Percentiles rank a stretch among this genome's conserved stretches.
phyloP scores from a whole-genome alignment of 1,284 basidiomycete genomes.

The Stygiomarasmius scandens region DNA sequence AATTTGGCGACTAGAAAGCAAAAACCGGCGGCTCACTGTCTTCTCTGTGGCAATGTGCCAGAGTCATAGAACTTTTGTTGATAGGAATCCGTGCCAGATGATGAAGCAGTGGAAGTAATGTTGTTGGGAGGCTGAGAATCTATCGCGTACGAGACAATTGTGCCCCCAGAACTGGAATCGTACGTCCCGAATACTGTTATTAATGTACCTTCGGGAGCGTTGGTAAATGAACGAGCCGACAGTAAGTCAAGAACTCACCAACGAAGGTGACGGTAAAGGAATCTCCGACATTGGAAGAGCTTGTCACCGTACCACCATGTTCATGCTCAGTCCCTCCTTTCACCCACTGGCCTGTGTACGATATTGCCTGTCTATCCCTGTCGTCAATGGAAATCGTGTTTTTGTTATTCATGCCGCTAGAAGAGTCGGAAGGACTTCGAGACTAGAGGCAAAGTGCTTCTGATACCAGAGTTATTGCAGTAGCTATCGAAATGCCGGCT shows the following conservation, averaged over 20 bases:
- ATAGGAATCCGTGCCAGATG: constrained; percentile 25
- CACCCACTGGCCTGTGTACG: constrained; percentile 33
- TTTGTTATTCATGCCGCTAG: too few relatives aligned
- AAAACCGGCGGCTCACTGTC: constrained; percentile 28
- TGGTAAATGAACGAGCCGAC: neutral
- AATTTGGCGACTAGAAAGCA: neutral
- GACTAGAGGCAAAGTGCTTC: too few relatives aligned
- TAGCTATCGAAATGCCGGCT: too few relatives aligned
- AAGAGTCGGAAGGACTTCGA: too few relatives aligned
- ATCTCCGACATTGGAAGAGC: constrained; percentile 32
- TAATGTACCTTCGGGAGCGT: constrained; percentile 22
- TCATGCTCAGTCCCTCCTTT: constrained; percentile 28
- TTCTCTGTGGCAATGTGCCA: constrained; percentile 16
- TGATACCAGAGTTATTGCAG: too few relatives aligned
- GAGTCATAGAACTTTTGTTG: constrained; percentile 35
- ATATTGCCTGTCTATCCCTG: constrained; percentile 27
- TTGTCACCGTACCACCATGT: constrained; percentile 30
- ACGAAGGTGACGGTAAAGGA: constrained; percentile 33
- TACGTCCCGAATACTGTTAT: constrained; percentile 33
- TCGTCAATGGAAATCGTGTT: constrained; percentile 30
- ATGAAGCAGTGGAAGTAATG: constrained; percentile 24
- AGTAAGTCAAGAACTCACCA: constrained; percentile 22
- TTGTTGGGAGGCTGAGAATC: constrained; percentile 25
- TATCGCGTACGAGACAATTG: constrained; percentile 32
- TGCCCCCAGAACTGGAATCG: constrained; percentile 32